Evolutionary conservation across 2,329 filamentous ascomycete species (phyloP).

Genomic region (Chaetomiaceae sp.): DNA sequence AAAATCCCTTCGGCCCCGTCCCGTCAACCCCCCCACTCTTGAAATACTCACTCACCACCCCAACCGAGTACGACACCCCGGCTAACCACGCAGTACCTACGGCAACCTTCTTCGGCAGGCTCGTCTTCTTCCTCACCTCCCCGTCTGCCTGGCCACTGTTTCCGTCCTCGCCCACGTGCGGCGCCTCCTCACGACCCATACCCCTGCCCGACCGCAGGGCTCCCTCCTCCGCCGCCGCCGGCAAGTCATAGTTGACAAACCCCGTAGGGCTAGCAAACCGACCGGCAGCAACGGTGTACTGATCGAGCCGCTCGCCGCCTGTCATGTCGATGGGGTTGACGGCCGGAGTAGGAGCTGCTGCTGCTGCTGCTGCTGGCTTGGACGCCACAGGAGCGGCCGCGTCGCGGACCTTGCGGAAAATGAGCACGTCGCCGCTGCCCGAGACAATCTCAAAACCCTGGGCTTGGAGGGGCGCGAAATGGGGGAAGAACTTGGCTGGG

Average conservation of each 20-base stretch:
- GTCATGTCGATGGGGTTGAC: slow-evolving; percentile 60
- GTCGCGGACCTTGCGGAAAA: slow-evolving; percentile 58
- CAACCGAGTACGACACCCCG: slow-evolving; percentile 54
- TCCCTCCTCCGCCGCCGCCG: slow-evolving; percentile 30
- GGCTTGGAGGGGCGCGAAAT: slow-evolving; percentile 54
- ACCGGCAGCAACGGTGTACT: slow-evolving; percentile 47
- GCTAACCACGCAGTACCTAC: slow-evolving; percentile 53
- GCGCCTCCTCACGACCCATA: background rate
- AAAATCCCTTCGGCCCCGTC: slow-evolving; percentile 35
- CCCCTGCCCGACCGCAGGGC: background rate
- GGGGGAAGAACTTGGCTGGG: slow-evolving; percentile 60
- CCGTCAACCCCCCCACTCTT: slow-evolving; percentile 45
- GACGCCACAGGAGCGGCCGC: no score
- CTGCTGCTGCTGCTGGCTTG: no score
- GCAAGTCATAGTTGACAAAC: slow-evolving; percentile 57
- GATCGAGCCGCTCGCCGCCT: slow-evolving; percentile 34
- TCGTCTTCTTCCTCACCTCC: slow-evolving; percentile 32
- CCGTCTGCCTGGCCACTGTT: slow-evolving; percentile 1
- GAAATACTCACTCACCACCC: slow-evolving; percentile 56
- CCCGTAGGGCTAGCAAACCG: slow-evolving; percentile 60
- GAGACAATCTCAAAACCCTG: slow-evolving; percentile 65
- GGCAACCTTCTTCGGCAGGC: slow-evolving; percentile 45
- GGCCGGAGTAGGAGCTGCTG: background rate
- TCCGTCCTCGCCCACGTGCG: background rate
- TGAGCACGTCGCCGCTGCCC: slow-evolving; percentile 57